These are phyloP conservation scores for Cryptococcus sp. DNA, from an alignment of 1,284 basidiomycete species.

Conservation along the genomic window DNA sequence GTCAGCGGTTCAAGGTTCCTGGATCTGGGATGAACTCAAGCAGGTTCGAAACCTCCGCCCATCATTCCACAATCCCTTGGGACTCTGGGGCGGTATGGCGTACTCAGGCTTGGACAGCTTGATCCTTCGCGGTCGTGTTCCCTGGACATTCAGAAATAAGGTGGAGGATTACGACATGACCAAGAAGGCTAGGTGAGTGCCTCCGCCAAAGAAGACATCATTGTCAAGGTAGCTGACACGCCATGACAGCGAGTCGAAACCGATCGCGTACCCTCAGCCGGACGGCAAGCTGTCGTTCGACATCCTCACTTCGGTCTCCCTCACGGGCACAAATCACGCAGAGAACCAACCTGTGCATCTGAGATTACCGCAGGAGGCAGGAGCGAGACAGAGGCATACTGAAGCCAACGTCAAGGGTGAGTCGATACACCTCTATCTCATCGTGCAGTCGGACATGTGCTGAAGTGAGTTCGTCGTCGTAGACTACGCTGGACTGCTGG, in stretches of 20 bases:
- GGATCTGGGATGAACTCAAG: conserved; percentile 84
- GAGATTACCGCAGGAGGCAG: conserved; percentile 61
- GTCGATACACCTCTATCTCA: conserved; percentile 11
- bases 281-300: conserved; percentile 93
- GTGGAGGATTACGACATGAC: conserved; percentile 74
- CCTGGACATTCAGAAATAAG: conserved; percentile 86
- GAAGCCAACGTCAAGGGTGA: conserved; percentile 65
- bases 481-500: conserved; percentile 84
- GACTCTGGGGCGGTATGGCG: conserved; percentile 82
- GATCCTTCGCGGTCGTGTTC: conserved; percentile 80
- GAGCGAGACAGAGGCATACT: conserved; percentile 67
- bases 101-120: conserved; percentile 91
- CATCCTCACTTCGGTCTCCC: conserved; percentile 82
- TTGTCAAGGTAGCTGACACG: background rate
- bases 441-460: background rate
- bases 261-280: conserved; percentile 87
- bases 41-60: conserved; percentile 93
- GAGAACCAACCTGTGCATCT: conserved; percentile 95
- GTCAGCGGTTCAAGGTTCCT: conserved; percentile 70
- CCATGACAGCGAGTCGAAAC: conserved; percentile 62
- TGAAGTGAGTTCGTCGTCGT: background rate
- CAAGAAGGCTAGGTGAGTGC: conserved; percentile 60
- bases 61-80: conserved; percentile 82
- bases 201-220: background rate
- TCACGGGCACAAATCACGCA: conserved; percentile 95